These are phyloP conservation scores for Cystoisospora suis DNA, from an alignment of 169 alveolate genomes.

Conservation along the genomic window DNA sequence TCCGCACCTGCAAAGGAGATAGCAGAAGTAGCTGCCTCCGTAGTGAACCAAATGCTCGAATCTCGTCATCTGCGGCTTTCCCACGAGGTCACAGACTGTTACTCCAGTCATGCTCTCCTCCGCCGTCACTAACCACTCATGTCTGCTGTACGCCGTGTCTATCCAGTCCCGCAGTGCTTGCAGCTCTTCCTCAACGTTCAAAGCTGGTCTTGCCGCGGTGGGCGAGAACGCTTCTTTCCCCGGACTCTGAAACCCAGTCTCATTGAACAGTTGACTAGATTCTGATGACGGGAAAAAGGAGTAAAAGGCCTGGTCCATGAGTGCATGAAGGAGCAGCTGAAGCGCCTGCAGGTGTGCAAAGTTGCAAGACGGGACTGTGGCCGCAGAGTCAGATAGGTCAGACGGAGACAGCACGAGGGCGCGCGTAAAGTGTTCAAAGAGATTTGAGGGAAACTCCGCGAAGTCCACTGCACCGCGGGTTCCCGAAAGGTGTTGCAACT, in stretches of 20 bases:
- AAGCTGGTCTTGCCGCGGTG: background rate
- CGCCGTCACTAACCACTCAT: background rate
- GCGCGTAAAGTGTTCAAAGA: conserved; percentile 39
- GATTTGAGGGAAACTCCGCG: conserved; percentile 64
- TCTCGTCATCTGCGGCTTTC: conserved; percentile 45
- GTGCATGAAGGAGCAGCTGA: conserved; percentile 59
- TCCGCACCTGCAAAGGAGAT: conserved; percentile 59
- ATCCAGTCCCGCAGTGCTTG: background rate
- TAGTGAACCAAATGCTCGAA: conserved; percentile 68
- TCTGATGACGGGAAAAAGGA: background rate
- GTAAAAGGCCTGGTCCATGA: conserved; percentile 58
- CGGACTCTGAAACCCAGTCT: too few relatives aligned
- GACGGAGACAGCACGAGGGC: background rate
- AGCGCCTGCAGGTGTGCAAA: conserved; percentile 52
- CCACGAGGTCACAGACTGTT: background rate
- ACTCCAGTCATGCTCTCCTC: background rate
- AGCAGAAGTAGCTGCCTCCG: conserved; percentile 67
- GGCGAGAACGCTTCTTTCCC: too few relatives aligned
- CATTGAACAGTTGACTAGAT: too few relatives aligned
- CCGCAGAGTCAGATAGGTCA: background rate
- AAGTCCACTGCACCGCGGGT: conserved; percentile 66
- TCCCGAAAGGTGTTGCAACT: conserved; percentile 73
- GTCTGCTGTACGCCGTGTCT: background rate
- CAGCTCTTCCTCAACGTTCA: background rate
- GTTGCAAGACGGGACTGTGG: background rate